Conservation (phyloP, 306 rosid species). For the Cucumis hystrix region DNA sequence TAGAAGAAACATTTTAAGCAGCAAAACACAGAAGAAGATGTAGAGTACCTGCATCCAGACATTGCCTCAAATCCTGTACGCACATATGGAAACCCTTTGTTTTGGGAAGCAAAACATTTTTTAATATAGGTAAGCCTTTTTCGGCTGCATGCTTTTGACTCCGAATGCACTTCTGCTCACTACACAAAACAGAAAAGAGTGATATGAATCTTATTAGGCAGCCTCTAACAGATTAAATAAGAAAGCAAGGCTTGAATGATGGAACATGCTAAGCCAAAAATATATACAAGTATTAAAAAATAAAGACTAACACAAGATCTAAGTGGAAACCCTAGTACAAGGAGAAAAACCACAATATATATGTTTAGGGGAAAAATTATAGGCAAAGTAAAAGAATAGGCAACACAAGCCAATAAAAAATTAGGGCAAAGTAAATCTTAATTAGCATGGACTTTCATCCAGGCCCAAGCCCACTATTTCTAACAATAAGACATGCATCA, state of each 20-base stretch:
- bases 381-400: no score
- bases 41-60: conserved; percentile 78
- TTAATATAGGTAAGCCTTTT: conserved; percentile 56
- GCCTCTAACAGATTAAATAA: not conserved
- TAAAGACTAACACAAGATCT: no score
- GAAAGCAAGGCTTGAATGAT: not conserved
- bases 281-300: not conserved
- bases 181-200: conserved; percentile 12
- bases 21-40: not conserved
- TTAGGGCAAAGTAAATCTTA: no score
- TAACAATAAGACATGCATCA: not conserved
- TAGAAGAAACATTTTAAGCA: not conserved
- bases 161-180: conserved; percentile 62
- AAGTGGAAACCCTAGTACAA: no score
- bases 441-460: no score
- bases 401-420: no score
- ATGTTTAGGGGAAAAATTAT: no score
- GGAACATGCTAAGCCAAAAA: not conserved
- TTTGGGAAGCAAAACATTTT: conserved; percentile 70
- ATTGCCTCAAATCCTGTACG: conserved; percentile 49
- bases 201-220: not conserved
- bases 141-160: conserved; percentile 59
- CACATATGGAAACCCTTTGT: conserved; percentile 79
- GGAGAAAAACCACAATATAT: no score
- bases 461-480: no score